Evolutionary conservation across 116 monocot species (phyloP).

Genomic region (Zostera marina): DNA sequence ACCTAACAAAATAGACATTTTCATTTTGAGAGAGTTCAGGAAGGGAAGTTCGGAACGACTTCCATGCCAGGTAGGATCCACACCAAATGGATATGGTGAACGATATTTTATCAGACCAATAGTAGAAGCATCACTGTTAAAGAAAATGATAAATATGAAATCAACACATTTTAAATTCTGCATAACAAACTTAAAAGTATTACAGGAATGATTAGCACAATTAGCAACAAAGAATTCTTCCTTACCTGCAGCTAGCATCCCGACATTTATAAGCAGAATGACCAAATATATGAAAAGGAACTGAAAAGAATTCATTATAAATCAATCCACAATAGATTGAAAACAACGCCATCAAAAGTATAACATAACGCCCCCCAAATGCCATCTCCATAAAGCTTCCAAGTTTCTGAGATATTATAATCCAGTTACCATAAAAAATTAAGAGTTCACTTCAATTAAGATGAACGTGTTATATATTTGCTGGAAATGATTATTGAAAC

Average conservation of each 20-base stretch:
- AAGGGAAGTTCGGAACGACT: conserved; percentile 95
- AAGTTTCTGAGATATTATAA: conserved; percentile 49
- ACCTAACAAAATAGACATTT: conserved; percentile 96
- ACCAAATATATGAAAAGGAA: conserved; percentile 92
- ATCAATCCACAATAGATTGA: conserved; percentile 97
- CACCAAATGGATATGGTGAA: conserved; percentile 89
- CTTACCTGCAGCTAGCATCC: conserved; percentile 39
- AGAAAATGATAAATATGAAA: background rate
- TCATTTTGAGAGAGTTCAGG: conserved; percentile 97
- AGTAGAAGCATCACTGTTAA: conserved; percentile 70
- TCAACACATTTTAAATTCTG: background rate
- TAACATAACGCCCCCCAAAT: conserved; percentile 96
- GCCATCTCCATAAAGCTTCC: conserved; percentile 99
- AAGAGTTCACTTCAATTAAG: background rate
- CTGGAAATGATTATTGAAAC: background rate
- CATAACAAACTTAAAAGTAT: background rate
- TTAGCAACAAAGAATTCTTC: background rate
- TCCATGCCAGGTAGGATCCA: conserved; percentile 95
- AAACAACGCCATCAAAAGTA: conserved; percentile 92
- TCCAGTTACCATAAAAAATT: conserved; percentile 4
- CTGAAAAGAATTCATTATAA: conserved; percentile 98
- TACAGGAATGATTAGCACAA: background rate
- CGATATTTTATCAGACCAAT: conserved; percentile 65
- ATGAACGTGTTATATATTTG: background rate
- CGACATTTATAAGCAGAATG: conserved; percentile 87